Percentiles rank a stretch among this genome's conserved stretches.
These are phyloP conservation scores for Eutypella sp. DNA, from an alignment of 2,329 filamentous ascomycete species.

Conservation along the genomic window DNA sequence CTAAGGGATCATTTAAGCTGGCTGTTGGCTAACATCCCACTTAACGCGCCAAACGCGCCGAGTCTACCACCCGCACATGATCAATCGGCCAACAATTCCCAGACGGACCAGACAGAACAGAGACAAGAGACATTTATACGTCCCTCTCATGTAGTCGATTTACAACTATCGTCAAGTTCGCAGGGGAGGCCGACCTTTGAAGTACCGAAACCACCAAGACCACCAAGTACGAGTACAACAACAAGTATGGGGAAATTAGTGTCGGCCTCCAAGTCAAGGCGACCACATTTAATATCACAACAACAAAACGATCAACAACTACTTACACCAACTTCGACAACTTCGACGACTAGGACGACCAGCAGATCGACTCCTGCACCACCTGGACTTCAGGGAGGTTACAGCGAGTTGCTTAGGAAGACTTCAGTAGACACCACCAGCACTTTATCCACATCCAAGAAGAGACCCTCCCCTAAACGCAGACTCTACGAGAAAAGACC, in stretches of 20 bases:
- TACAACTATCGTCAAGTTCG: slow-evolving; percentile 11
- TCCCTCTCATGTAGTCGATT: slow-evolving; percentile 18
- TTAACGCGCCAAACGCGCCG: slow-evolving; percentile 34
- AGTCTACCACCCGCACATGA: slow-evolving; percentile 30
- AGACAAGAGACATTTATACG: slow-evolving; percentile 12
- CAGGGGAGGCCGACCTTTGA: slow-evolving; percentile 12
- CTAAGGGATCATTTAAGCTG: slow-evolving; percentile 52
- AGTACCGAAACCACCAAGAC: too few species aligned
- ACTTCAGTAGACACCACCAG: slow-evolving; percentile 7
- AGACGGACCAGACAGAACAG: slow-evolving; percentile 17
- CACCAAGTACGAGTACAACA: too few species aligned
- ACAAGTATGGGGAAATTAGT: slow-evolving; percentile 40
- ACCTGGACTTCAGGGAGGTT: slow-evolving; percentile 31
- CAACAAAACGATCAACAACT: slow-evolving; percentile 39
- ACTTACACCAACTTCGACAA: slow-evolving; percentile 35
- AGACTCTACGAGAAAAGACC: slow-evolving; percentile 11
- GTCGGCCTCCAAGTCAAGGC: slow-evolving; percentile 39
- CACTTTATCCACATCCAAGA: slow-evolving; percentile 16
- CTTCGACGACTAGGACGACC: slow-evolving; percentile 11
- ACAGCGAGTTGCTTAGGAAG: slow-evolving; percentile 28
- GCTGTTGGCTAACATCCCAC: slow-evolving; percentile 46
- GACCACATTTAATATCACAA: slow-evolving; percentile 38
- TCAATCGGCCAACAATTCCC: slow-evolving; percentile 16
- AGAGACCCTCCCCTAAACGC: slow-evolving; percentile 16
- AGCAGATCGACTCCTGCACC: too few species aligned